Evolutionary conservation across 1,284 basidiomycete genomes (phyloP).

Genomic region (Rhodotorula sp.): DNA sequence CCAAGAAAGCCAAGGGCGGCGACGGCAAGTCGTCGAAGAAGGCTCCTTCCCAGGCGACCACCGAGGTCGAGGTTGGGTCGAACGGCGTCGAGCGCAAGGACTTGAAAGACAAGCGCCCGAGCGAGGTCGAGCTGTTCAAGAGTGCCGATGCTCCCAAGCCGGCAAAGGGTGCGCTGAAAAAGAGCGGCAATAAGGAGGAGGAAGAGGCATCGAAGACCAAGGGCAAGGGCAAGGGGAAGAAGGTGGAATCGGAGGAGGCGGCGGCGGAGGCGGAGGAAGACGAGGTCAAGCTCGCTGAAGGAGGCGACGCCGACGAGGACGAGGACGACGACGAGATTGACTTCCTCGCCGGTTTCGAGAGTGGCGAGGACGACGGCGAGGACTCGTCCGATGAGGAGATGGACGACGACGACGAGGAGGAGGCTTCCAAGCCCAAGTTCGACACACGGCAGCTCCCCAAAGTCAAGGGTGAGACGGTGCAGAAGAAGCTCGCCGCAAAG

Average conservation of each 20-base stretch:
- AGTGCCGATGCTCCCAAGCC: conserved; percentile 49
- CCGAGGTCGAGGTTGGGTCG: conserved; percentile 16
- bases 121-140: conserved; percentile 23
- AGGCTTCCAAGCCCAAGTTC: conserved; percentile 49
- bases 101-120: conserved; percentile 26
- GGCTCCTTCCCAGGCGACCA: neutral
- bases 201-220: conserved; percentile 59
- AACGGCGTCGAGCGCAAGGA: conserved; percentile 27
- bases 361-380: conserved; percentile 58
- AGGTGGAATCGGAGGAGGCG: conserved; percentile 52
- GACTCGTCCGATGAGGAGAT: conserved; percentile 79
- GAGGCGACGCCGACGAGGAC: conserved; percentile 48
- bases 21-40: neutral
- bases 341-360: conserved; percentile 44
- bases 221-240: conserved; percentile 76
- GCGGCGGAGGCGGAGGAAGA: conserved; percentile 28
- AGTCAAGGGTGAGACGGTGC: conserved; percentile 59
- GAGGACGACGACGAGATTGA: conserved; percentile 45
- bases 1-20: conserved; percentile 19
- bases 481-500: conserved; percentile 69
- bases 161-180: conserved; percentile 75
- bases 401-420: conserved; percentile 57
- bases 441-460: conserved; percentile 73
- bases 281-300: conserved; percentile 56
- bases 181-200: conserved; percentile 56